Conservation (phyloP, 2,329 filamentous ascomycete species). For the Dothistroma septosporum region DNA sequence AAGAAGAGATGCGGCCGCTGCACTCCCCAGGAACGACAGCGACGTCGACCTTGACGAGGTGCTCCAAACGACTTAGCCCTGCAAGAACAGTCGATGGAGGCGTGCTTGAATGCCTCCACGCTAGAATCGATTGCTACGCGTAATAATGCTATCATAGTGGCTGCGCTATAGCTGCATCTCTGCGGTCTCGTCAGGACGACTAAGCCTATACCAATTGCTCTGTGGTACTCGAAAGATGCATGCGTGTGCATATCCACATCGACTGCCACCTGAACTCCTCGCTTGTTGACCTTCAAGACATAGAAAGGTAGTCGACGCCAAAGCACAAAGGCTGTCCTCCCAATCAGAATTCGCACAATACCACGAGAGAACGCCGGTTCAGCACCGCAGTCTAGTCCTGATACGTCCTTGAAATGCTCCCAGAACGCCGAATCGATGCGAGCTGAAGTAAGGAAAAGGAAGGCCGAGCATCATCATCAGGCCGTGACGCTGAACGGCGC, state of each 20-base stretch:
- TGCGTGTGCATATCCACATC: not conserved
- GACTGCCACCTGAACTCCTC: not conserved
- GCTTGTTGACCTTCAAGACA: not conserved
- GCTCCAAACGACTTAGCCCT: too few relatives aligned
- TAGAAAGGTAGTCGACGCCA: not conserved
- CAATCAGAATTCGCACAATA: not conserved
- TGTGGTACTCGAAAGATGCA: not conserved
- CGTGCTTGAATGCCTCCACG: too few relatives aligned
- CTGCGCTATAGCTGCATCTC: too few relatives aligned
- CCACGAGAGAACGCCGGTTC: not conserved
- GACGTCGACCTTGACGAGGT: not conserved
- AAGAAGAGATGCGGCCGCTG: not conserved
- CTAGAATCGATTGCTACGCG: too few relatives aligned
- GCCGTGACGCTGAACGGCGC: conserved; percentile 57
- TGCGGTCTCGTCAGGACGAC: too few relatives aligned
- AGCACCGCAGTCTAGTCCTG: not conserved
- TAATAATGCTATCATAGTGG: too few relatives aligned
- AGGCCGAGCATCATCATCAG: not conserved
- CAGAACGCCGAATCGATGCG: not conserved
- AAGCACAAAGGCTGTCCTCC: not conserved
- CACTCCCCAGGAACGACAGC: not conserved
- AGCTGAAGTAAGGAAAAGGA: not conserved
- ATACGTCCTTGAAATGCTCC: not conserved
- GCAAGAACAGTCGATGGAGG: too few relatives aligned
- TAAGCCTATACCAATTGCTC: not conserved